phyloP scores from a whole-genome alignment of 441 rosid species.

The Daphne laureola region DNA sequence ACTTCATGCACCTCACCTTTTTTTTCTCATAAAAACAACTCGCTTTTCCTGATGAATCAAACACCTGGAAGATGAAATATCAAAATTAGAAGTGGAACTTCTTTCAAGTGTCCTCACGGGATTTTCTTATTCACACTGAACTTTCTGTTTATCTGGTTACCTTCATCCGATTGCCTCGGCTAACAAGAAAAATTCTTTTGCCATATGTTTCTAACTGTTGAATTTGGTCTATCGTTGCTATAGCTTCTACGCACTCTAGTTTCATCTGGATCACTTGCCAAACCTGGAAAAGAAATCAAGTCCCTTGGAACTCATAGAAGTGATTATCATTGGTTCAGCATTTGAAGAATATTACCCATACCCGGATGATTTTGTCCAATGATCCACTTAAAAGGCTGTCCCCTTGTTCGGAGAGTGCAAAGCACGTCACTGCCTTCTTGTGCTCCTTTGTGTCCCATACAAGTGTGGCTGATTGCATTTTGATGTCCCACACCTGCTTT shows the following conservation, averaged over 20 bases:
- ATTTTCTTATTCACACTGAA: neutral
- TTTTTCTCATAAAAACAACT: slow-evolving; percentile 51
- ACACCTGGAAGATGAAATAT: slow-evolving; percentile 28
- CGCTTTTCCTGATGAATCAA: slow-evolving; percentile 55
- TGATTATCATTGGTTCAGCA: neutral
- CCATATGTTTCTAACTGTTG: slow-evolving; percentile 51
- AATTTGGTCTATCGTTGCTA: slow-evolving; percentile 53
- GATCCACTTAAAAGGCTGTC: slow-evolving; percentile 86
- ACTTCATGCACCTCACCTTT: slow-evolving; percentile 54
- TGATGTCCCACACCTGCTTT: slow-evolving; percentile 68
- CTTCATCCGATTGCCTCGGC: slow-evolving; percentile 61
- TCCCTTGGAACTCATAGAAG: neutral
- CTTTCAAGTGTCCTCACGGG: neutral
- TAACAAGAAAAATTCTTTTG: slow-evolving; percentile 38
- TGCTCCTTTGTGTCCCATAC: slow-evolving; percentile 71
- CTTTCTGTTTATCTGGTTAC: slow-evolving; percentile 20
- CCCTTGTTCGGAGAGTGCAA: slow-evolving; percentile 67
- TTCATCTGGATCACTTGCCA: slow-evolving; percentile 69
- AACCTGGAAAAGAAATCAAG: slow-evolving; percentile 31
- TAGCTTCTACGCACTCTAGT: slow-evolving; percentile 63
- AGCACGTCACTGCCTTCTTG: slow-evolving; percentile 70
- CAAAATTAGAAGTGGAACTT: neutral
- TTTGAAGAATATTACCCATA: slow-evolving; percentile 15
- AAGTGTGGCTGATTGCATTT: slow-evolving; percentile 47
- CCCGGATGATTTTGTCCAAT: slow-evolving; percentile 72